Base-by-base conservation (phyloP, 2,329 filamentous ascomycete genomes). In the Xylaria sp. region DNA sequence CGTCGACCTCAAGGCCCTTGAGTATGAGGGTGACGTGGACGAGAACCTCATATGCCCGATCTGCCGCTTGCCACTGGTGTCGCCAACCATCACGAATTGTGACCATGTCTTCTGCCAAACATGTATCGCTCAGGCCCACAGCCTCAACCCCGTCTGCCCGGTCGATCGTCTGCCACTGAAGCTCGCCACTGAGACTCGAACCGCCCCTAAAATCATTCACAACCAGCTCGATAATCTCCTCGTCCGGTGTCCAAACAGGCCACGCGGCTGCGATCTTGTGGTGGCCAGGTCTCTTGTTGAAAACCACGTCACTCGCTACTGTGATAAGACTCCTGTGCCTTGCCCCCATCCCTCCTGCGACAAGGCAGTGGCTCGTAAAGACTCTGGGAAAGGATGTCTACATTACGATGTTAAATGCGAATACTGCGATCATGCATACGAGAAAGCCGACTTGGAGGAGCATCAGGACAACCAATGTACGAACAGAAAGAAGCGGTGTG, bases 81-180 rank as follows among this genome's bases (percentile, higher is more conserved):
- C 85, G 15, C 88, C 89, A 0, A 81, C 88, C 54, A 88, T 88
- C 47, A 90, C 88, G 0, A 79, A 80, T 7, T 91, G 89, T 77
- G 86, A 89, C 65, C 89, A 91, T 75, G 88, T 87, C 13, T 91
- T 91, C 74, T 91, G 89, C 73, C 83, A 84, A 58, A 80, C 81
- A 4, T 91, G 89, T 73, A 79, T 90, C 29, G 72, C 78, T 50
- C 79, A 81, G 66, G 80, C 83, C 7, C 78, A 82, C 60, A 76
- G 78, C 58, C 74, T 80, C 38, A 81, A 79, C 58, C 75, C 80
- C 63, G 77, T 81, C 38, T 90, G 88, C 65, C 88, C 88, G 2
- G 84, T 90, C 63, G 88, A 90, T 75, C 82, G 88, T n/a, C 81
- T 76, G 33, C 75, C 76, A 13, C 73, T 78, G 10, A 77, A 81